Evolutionary conservation across 2,329 filamentous ascomycete genomes (phyloP).

Genomic region (Diplodia intermedia): DNA sequence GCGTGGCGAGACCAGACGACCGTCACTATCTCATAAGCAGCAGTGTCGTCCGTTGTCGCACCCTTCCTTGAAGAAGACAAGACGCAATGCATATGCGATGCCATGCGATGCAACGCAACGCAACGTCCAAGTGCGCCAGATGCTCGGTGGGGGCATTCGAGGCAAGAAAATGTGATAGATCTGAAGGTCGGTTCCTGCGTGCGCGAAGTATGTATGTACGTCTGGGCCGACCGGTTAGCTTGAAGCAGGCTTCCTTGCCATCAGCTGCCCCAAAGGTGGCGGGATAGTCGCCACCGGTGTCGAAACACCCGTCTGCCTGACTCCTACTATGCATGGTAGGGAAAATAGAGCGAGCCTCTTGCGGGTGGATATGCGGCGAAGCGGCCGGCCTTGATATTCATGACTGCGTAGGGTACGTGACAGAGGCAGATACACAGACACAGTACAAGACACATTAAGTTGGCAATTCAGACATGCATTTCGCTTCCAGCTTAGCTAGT

Average conservation of each 20-base stretch:
- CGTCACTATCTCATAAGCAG: constrained; percentile 1
- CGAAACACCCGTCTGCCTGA: background rate
- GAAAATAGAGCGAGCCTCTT: too few species aligned
- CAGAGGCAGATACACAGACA: background rate
- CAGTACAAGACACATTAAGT: background rate
- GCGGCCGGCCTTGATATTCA: too few species aligned
- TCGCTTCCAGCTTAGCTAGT: background rate
- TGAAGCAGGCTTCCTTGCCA: background rate
- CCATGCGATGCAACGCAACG: background rate
- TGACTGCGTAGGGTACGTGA: background rate
- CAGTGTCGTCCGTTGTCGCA: background rate
- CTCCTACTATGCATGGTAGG: too few species aligned
- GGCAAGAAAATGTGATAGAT: background rate
- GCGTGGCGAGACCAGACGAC: background rate
- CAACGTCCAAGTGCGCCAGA: background rate
- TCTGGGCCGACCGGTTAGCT: background rate
- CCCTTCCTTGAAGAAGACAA: too few species aligned
- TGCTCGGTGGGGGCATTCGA: background rate
- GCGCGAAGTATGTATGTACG: background rate
- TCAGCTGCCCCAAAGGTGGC: background rate
- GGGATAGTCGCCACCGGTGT: background rate
- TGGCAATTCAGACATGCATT: background rate
- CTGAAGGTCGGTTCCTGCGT: background rate
- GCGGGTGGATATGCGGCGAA: too few species aligned
- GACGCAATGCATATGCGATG: background rate